phyloP scores from a whole-genome alignment of 805 yeast species.

The Spathaspora passalidarum region DNA sequence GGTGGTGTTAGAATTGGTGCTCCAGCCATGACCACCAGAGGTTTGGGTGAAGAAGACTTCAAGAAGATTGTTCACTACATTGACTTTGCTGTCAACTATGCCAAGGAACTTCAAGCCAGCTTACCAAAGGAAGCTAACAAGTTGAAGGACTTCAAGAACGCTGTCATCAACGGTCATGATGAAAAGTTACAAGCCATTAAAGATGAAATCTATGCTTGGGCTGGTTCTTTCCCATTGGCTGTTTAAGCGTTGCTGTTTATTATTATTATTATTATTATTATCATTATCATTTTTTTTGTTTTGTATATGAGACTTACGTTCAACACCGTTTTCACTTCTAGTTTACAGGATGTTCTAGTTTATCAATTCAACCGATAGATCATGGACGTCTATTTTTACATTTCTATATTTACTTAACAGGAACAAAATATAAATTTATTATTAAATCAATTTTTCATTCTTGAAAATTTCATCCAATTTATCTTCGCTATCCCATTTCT shows the following conservation, averaged over 20 bases:
- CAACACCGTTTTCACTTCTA: conserved; percentile 7
- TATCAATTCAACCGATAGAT: background rate
- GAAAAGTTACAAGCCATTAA: conserved; percentile 62
- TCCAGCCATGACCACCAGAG: conserved; percentile 98
- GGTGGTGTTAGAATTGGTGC: conserved; percentile 96
- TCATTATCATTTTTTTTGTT: conserved; percentile 1
- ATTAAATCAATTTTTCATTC: conserved; percentile 12
- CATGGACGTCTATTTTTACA: background rate
- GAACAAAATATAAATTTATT: background rate
- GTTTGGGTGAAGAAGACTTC: conserved; percentile 77
- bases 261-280: background rate
- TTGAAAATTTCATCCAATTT: conserved; percentile 32
- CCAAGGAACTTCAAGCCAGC: conserved; percentile 69
- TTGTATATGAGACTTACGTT: conserved; percentile 6
- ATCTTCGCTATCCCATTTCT: conserved; percentile 32
- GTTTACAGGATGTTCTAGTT: background rate
- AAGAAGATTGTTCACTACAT: conserved; percentile 76
- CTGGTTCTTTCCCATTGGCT: conserved; percentile 73
- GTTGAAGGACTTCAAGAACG: conserved; percentile 92
- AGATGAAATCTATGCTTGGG: conserved; percentile 85
- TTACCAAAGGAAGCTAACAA: conserved; percentile 92
- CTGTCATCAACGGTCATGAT: conserved; percentile 67
- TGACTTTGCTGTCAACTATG: conserved; percentile 73
- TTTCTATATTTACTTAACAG: background rate
- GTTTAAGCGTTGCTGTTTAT: conserved; percentile 17